Base-by-base conservation (phyloP, 306 rosid species). In the Inga laurina region DNA sequence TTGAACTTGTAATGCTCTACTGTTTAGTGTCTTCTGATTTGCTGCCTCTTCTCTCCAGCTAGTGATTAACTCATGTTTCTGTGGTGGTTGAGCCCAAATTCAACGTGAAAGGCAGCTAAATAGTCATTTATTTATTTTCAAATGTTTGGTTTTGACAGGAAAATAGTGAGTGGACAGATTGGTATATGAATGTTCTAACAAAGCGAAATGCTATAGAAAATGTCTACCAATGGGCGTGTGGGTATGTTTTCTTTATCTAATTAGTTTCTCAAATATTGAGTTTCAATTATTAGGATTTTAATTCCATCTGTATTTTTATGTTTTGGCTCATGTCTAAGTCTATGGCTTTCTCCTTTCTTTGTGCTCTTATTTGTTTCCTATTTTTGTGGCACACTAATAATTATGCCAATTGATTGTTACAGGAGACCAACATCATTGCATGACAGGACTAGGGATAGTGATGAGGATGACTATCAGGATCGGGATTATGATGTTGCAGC, bases 401-500 rank as follows among this genome's bases (percentile, higher is more conserved):
- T 75, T 9, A 57, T 81, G 84, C 71, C 69, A 34, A 84, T 84
- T 34, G 61, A 76, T 76, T 91, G 44, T 87, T 49, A 62, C 90
- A 97, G 99, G 97, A 92, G 99, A 82, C 99, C 99, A 45, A 90
- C 97, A 46, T 91, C 97, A 8, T 81, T 97, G 86, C 99, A 92
- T 48, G 99, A 97, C 86, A 90, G 98, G 77, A 88, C 74, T 70
- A 92, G 97, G 92, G 99, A 97, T 76, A 96, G 98, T 61, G 99
- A 93, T 30, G 98, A 97, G 86, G 99, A 97, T 79, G 99, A 94
- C 84, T 97, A 91, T 78, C 98, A 94, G 88, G 99, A 97, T 67
- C 92, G 97, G 82, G 99, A 97, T 81, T 94, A 92, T 68, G 99
- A 97, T 78, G 99, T 97, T 80, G 99, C 99, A 64, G 97, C 99